Evolutionary conservation across 148 eudicot species (phyloP).

Genomic region (Rhododendron molle): DNA sequence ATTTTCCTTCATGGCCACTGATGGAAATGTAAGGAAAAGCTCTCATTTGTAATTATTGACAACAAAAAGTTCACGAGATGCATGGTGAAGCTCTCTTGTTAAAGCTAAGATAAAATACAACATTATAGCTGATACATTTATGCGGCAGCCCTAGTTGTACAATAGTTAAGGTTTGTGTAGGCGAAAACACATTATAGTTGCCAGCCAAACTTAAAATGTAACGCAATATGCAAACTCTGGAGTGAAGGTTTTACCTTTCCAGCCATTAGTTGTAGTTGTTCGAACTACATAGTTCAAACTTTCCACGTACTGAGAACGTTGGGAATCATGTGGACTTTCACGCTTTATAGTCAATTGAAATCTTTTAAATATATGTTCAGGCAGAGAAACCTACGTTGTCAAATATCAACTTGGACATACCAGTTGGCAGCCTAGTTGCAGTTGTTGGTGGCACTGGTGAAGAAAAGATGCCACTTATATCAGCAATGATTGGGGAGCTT

Average conservation of each 20-base stretch:
- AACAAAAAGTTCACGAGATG: not conserved
- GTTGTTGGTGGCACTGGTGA: slow-evolving; percentile 67
- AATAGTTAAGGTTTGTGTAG: not conserved
- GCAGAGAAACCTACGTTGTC: slow-evolving; percentile 43
- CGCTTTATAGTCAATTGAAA: not conserved
- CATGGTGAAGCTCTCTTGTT: not conserved
- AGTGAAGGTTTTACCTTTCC: slow-evolving; percentile 4
- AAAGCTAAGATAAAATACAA: not conserved
- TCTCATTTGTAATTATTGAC: not conserved
- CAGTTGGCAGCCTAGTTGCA: slow-evolving; percentile 52
- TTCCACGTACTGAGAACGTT: not conserved
- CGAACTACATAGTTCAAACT: not conserved
- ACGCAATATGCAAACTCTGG: not conserved
- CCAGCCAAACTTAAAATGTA: not conserved
- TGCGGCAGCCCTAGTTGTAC: not conserved
- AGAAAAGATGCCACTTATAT: slow-evolving; percentile 54
- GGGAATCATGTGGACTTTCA: not conserved
- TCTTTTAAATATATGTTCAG: slow-evolving; percentile 17
- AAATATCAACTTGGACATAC: slow-evolving; percentile 48
- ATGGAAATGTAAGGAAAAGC: not conserved
- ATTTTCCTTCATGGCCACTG: not conserved
- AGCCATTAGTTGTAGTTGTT: not conserved
- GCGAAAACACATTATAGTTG: not conserved
- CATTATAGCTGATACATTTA: not conserved
- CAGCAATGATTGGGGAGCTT: slow-evolving; percentile 68